phyloP scores from a whole-genome alignment of 2,329 filamentous ascomycete genomes.

The Fusarium luffae region DNA sequence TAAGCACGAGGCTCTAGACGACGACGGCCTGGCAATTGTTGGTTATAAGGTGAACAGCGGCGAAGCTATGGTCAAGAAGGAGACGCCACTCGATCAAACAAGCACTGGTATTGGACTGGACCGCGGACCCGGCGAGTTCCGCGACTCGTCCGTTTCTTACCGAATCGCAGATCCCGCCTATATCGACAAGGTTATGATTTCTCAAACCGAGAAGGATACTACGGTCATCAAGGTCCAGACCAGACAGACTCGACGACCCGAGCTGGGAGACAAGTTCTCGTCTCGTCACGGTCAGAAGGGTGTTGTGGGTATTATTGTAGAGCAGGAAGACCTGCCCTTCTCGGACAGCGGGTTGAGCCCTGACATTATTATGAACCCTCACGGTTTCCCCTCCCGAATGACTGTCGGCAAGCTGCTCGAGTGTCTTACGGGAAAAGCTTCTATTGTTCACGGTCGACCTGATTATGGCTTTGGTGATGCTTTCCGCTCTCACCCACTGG shows the following conservation, averaged over 20 bases:
- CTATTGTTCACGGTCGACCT: slow-evolving; percentile 83
- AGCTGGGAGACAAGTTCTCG: slow-evolving; percentile 98
- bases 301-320: slow-evolving; percentile 95
- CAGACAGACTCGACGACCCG: slow-evolving; percentile 92
- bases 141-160: slow-evolving; percentile 79
- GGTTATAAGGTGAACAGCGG: slow-evolving; percentile 81
- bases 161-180: slow-evolving; percentile 86
- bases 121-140: slow-evolving; percentile 70
- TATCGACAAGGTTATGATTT: slow-evolving; percentile 96
- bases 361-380: slow-evolving; percentile 99
- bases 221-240: slow-evolving; percentile 94
- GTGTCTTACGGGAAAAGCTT: slow-evolving; percentile 92
- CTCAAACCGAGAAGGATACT: slow-evolving; percentile 86
- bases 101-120: slow-evolving; percentile 77
- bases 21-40: slow-evolving; percentile 89
- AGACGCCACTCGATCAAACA: slow-evolving; percentile 81
- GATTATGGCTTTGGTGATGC: slow-evolving; percentile 87
- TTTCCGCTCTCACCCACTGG: slow-evolving; percentile 84
- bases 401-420: slow-evolving; percentile 98
- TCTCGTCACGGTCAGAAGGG: slow-evolving; percentile 98
- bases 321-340: slow-evolving; percentile 97
- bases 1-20: slow-evolving; percentile 79
- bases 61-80: slow-evolving; percentile 92
- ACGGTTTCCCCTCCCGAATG: slow-evolving; percentile 99
- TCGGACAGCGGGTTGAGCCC: slow-evolving; percentile 90